phyloP scores from a whole-genome alignment of 495 filamentous ascomycete genomes.

The Trichoderma erinaceum region DNA sequence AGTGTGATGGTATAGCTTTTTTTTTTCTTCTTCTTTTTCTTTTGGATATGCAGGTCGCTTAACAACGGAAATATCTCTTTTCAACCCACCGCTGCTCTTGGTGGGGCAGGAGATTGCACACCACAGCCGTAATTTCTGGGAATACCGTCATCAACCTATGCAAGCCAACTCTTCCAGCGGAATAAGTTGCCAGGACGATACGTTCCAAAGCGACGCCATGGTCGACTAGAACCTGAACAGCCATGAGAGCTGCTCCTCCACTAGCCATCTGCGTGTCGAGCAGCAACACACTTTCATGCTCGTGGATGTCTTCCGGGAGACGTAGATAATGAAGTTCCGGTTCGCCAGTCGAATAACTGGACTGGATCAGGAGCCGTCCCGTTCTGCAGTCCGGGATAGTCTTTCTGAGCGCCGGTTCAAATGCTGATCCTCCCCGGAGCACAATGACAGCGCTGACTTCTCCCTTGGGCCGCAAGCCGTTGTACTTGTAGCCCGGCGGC shows the following conservation, averaged over 20 bases:
- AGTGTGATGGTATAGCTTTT: background rate
- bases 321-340: constrained; percentile 87
- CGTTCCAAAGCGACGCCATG: constrained; percentile 81
- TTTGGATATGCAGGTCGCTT: constrained; percentile 18
- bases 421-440: constrained; percentile 74
- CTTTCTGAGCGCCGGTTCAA: constrained; percentile 82
- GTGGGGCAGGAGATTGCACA: constrained; percentile 70
- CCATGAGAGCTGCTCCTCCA: constrained; percentile 92
- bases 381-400: constrained; percentile 88
- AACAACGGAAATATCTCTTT: constrained; percentile 74
- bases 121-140: constrained; percentile 74
- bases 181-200: constrained; percentile 85
- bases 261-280: constrained; percentile 91
- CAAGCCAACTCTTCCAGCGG: constrained; percentile 73
- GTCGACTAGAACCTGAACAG: constrained; percentile 86
- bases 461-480: constrained; percentile 59
- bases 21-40: background rate
- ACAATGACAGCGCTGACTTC: constrained; percentile 82
- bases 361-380: constrained; percentile 85
- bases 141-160: constrained; percentile 81
- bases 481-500: constrained; percentile 57
- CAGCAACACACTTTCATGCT: constrained; percentile 73
- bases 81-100: constrained; percentile 79
- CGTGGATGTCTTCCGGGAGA: constrained; percentile 60
- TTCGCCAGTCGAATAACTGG: constrained; percentile 73